These are phyloP conservation scores for Paraphoma chrysanthemicola DNA, from an alignment of 2,329 filamentous ascomycete genomes.

Conservation along the genomic window DNA sequence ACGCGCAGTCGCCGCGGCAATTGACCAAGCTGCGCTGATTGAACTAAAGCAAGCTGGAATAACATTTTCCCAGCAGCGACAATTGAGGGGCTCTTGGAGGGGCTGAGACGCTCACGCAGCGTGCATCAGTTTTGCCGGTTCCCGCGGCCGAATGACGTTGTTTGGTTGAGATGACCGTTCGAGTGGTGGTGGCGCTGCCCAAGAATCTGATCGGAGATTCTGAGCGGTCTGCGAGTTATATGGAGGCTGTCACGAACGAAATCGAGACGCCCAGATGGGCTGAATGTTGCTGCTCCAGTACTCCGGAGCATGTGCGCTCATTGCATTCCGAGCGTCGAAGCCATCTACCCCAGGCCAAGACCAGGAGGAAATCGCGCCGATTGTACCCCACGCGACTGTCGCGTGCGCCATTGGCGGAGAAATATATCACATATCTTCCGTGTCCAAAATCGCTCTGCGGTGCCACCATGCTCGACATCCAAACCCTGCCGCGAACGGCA, in stretches of 20 bases:
- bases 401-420: slow-evolving; percentile 39
- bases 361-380: slow-evolving; percentile 12
- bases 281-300: neutral
- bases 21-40: slow-evolving; percentile 14
- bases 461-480: slow-evolving; percentile 32
- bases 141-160: slow-evolving; percentile 35
- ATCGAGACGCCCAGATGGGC: neutral
- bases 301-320: neutral
- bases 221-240: neutral
- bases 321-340: slow-evolving; percentile 12
- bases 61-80: slow-evolving; percentile 14
- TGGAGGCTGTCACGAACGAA: neutral
- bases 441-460: slow-evolving; percentile 23
- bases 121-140: slow-evolving; percentile 34
- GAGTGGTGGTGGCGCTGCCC: neutral
- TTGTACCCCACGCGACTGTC: slow-evolving; percentile 34
- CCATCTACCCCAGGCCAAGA: slow-evolving; percentile 44
- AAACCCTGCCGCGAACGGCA: slow-evolving; percentile 27
- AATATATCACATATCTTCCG: slow-evolving; percentile 20
- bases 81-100: slow-evolving; percentile 32
- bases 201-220: neutral
- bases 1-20: slow-evolving; percentile 25
- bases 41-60: slow-evolving; percentile 5
- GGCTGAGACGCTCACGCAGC: slow-evolving; percentile 17
- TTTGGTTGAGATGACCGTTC: neutral